Evolutionary conservation across 2,329 filamentous ascomycete genomes (phyloP), one percentile per base, ranked within the genome.

Genomic region (Ceratocystis diversiconidia): DNA sequence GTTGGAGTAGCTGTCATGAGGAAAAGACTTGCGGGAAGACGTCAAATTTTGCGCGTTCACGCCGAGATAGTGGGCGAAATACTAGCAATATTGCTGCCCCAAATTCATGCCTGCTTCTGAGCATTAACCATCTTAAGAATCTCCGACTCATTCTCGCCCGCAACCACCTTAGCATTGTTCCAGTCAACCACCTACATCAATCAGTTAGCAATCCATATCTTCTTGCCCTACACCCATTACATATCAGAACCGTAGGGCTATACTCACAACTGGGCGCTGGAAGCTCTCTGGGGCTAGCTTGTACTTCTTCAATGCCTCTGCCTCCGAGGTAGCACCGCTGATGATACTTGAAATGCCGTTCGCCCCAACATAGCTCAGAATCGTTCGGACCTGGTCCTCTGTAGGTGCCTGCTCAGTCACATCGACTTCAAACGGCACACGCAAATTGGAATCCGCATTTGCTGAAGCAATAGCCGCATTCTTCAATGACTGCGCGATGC

Each of bases 131-230:
- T 80, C 76, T 88, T 90, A 73, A 96, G 76, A 68, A 97, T 96
- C 77, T 92, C 88, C 17, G 90, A 95, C 78, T 96, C 87, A 69
- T 88, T 86, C 62, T 89, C 89, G 22, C 90, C 89, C 30, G 84
- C 78, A 77, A 88, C 79, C 60, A 86, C 92, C 74, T 85, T 88
- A 69, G 92, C 94, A 74, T 92, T 92, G 73, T 88, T 90, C 94
- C 94, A 97, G 74, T 97, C 92, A 63, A 97, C 92, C 67, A 87
- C 77, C 82, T 80, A 69, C 32, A 44, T 25, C 48, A 43, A 3
- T 48, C 17, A 69, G 68, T 67, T 48, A 63, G 59, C 57, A 41
- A 41, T 59, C 64, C 68, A 22, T 12, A 48, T 57, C 30, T 5
- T 30, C 19, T 28, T 25, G 4, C 19, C 50, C 28, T 15, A 12